Conservation (phyloP, 2,329 filamentous ascomycete species). For the Dryadomyces quercivorus region DNA sequence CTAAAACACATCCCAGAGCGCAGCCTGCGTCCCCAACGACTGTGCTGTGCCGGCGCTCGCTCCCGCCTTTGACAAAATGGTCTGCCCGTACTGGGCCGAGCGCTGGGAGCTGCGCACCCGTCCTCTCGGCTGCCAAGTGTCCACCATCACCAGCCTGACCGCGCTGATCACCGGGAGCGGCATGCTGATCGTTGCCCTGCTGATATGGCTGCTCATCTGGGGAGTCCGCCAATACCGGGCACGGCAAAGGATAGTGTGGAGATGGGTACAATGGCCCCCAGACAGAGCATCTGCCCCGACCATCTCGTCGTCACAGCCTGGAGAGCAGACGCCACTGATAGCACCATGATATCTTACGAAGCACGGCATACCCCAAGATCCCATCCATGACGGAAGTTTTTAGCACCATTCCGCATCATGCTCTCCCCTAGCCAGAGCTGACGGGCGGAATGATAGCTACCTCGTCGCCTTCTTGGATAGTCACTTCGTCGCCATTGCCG, state of each 20-base stretch:
- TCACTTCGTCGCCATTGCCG: constrained; percentile 16
- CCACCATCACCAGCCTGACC: constrained; percentile 27
- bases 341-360: constrained; percentile 6
- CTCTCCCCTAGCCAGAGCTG: constrained; percentile 55
- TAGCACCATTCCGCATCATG: background rate
- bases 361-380: background rate
- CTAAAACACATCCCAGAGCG: constrained; percentile 25
- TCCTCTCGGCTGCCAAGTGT: constrained; percentile 27
- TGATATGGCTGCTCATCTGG: constrained; percentile 13
- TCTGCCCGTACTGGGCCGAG: constrained; percentile 40
- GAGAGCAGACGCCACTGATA: constrained; percentile 13
- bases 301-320: background rate
- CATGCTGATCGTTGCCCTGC: constrained; percentile 17
- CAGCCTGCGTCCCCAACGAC: constrained; percentile 41
- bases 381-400: background rate
- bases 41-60: constrained; percentile 32
- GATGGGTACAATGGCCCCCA: background rate
- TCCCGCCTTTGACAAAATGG: constrained; percentile 33
- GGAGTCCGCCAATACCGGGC: constrained; percentile 6
- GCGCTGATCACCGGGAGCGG: constrained; percentile 21
- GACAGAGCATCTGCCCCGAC: too few species aligned
- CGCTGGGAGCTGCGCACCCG: constrained; percentile 28
- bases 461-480: constrained; percentile 65
- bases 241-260: background rate
- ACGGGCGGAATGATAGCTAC: constrained; percentile 82